Evolutionary conservation across 2,329 filamentous ascomycete species (phyloP).

Genomic region (Lachnellula cervina): DNA sequence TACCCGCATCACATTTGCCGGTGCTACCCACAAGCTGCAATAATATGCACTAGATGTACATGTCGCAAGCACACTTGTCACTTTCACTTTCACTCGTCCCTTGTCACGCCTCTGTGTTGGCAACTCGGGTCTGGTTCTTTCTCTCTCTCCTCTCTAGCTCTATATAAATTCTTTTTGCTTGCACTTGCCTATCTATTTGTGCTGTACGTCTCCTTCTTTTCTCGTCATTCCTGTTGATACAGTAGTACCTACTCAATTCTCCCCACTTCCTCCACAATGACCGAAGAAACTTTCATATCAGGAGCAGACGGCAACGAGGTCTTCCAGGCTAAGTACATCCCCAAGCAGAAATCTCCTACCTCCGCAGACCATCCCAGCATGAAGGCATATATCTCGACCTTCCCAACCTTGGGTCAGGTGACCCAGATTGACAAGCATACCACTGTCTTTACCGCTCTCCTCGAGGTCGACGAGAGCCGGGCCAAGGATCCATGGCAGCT

Average conservation of each 20-base stretch:
- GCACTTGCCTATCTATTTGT: neutral
- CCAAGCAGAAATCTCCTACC: conserved; percentile 27
- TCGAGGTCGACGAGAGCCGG: conserved; percentile 58
- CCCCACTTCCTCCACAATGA: conserved; percentile 14
- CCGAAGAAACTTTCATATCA: conserved; percentile 19
- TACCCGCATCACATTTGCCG: too few species aligned
- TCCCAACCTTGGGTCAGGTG: conserved; percentile 71
- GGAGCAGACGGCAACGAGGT: conserved; percentile 29
- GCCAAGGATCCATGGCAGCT: conserved; percentile 63
- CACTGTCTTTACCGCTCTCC: conserved; percentile 60
- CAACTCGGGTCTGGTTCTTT: neutral
- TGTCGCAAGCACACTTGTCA: neutral
- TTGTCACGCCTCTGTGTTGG: neutral
- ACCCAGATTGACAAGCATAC: conserved; percentile 50
- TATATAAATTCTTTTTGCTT: neutral
- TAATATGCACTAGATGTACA: neutral
- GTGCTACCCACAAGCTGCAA: neutral
- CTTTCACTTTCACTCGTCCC: neutral
- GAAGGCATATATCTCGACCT: conserved; percentile 50
- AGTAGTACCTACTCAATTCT: neutral
- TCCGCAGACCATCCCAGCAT: conserved; percentile 41
- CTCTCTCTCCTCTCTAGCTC: neutral
- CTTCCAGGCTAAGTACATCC: conserved; percentile 31
- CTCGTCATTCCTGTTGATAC: neutral
- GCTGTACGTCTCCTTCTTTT: neutral